Conservation (phyloP, 345 rosid genomes). For the Ceriops decandra region DNA sequence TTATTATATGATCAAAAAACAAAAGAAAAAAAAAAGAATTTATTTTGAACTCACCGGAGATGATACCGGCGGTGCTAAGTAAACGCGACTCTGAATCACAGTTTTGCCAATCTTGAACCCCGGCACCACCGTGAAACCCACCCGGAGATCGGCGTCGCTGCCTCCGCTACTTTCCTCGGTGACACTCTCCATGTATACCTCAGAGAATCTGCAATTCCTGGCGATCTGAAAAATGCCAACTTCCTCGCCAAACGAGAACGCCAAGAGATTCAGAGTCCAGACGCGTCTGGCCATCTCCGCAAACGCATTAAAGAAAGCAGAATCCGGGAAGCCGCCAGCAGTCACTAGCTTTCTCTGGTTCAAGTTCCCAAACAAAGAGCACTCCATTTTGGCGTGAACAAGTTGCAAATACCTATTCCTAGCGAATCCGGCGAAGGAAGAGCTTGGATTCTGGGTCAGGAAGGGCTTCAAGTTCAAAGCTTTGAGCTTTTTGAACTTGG, state of each 20-base stretch:
- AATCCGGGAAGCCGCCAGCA: slow-evolving; percentile 72
- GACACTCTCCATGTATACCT: slow-evolving; percentile 83
- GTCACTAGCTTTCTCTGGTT: slow-evolving; percentile 72
- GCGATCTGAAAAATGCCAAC: slow-evolving; percentile 64
- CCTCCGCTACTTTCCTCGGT: slow-evolving; percentile 49
- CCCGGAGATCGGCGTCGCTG: slow-evolving; percentile 38
- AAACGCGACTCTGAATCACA: slow-evolving; percentile 77
- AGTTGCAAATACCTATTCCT: slow-evolving; percentile 61
- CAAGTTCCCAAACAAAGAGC: slow-evolving; percentile 82
- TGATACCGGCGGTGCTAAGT: slow-evolving; percentile 41
- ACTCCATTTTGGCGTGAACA: slow-evolving; percentile 95
- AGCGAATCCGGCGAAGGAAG: slow-evolving; percentile 49
- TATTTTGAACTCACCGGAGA: slow-evolving; percentile 29
- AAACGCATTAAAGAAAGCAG: slow-evolving; percentile 58
- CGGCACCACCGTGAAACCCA: slow-evolving; percentile 84
- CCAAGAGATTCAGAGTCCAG: slow-evolving; percentile 74
- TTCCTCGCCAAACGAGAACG: slow-evolving; percentile 52
- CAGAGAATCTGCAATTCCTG: slow-evolving; percentile 73
- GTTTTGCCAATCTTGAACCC: slow-evolving; percentile 76
- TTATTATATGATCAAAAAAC: neutral
- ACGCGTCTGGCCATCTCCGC: slow-evolving; percentile 75
- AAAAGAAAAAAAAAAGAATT: neutral
- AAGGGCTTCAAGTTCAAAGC: slow-evolving; percentile 37
- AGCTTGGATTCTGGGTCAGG: slow-evolving; percentile 49
- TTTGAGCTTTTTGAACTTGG: slow-evolving; percentile 46